Conservation (phyloP, 306 rosid species). For the Luffa acutangula region DNA sequence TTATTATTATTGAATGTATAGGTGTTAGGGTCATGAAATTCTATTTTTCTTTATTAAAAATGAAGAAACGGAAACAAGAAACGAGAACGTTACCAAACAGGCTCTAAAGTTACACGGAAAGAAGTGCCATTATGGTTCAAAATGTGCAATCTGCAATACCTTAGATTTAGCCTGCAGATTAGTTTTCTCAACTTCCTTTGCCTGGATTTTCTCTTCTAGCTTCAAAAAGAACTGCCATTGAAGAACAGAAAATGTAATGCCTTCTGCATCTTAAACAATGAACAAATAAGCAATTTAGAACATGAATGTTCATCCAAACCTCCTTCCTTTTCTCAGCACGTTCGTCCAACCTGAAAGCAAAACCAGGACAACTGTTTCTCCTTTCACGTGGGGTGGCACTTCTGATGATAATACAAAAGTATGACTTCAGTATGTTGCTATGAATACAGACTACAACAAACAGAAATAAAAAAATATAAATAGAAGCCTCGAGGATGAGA, state of each 20-base stretch:
- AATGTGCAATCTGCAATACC: conserved; percentile 27
- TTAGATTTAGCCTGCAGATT: conserved; percentile 72
- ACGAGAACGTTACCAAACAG: too few species aligned
- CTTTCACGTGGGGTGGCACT: conserved; percentile 33
- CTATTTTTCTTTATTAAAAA: too few species aligned
- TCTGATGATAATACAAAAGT: conserved; percentile 25
- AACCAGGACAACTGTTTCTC: conserved; percentile 46
- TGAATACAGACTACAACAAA: not conserved
- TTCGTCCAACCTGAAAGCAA: conserved; percentile 80
- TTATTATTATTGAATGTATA: too few species aligned
- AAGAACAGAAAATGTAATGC: conserved; percentile 1
- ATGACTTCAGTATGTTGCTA: not conserved
- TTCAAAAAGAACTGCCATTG: conserved; percentile 66
- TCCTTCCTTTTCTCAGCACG: conserved; percentile 93
- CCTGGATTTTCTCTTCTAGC: conserved; percentile 90
- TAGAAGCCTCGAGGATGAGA: conserved; percentile 9
- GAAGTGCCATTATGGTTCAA: not conserved
- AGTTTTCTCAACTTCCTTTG: conserved; percentile 75
- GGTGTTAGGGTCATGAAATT: too few species aligned
- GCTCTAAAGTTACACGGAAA: not conserved
- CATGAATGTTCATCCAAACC: conserved; percentile 31
- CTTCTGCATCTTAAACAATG: not conserved
- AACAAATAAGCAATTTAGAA: not conserved
- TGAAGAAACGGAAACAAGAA: too few species aligned
- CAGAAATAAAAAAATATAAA: not conserved